Evolutionary conservation across 1,139 yeast genomes (phyloP).

Genomic region (Kodamaea plutei): DNA sequence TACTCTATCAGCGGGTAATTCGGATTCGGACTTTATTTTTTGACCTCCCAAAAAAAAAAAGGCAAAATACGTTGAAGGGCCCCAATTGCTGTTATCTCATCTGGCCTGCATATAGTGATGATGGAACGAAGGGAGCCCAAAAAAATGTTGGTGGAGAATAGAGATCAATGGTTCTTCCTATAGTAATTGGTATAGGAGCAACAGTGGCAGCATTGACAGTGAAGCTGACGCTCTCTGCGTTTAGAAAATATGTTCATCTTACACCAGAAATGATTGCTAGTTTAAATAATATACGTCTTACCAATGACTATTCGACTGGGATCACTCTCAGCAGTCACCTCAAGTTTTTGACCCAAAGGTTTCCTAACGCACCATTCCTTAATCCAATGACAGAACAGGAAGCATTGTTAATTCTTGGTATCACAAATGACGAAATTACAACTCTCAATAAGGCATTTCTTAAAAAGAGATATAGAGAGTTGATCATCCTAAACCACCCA

Average conservation of each 20-base stretch:
- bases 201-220: conserved; percentile 51
- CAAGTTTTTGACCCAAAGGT: conserved; percentile 24
- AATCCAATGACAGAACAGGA: conserved; percentile 57
- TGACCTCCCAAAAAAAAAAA: no score
- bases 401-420: conserved; percentile 53
- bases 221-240: conserved; percentile 47
- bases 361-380: conserved; percentile 47
- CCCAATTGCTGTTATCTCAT: no score
- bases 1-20: not conserved
- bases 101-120: no score
- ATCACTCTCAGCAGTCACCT: conserved; percentile 15
- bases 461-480: conserved; percentile 52
- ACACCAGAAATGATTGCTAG: conserved; percentile 56
- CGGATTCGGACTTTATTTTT: conserved; percentile 7
- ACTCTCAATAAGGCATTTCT: conserved; percentile 42
- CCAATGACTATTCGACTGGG: conserved; percentile 7
- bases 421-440: conserved; percentile 49
- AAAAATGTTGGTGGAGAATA: not conserved
- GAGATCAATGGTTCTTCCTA: conserved; percentile 44
- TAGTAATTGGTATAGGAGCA: conserved; percentile 54
- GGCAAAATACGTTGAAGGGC: no score
- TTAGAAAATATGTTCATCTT: conserved; percentile 36
- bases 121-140: not conserved
- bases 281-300: conserved; percentile 39
- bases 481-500: conserved; percentile 71